Evolutionary conservation across 108 stramenopile genomes (phyloP).

Genomic region (Skeletonema potamos): DNA sequence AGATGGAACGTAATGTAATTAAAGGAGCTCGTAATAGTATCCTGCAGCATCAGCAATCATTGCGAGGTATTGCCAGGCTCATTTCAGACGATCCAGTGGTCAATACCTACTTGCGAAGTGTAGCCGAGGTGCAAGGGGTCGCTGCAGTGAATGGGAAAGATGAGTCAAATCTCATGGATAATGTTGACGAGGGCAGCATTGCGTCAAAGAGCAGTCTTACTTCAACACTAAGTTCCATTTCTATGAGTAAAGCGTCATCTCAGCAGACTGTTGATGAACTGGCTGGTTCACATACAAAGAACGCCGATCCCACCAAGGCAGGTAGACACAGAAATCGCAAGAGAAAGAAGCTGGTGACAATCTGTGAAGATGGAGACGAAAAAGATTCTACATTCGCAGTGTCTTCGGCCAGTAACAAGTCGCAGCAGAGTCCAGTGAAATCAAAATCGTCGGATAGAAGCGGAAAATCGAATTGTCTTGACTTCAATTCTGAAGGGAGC

Average conservation of each 20-base stretch:
- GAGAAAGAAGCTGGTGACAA: conserved; percentile 9
- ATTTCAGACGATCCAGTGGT: conserved; percentile 50
- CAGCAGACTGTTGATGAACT: not conserved
- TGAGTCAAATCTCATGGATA: not conserved
- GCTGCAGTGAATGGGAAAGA: not conserved
- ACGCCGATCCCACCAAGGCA: conserved; percentile 6
- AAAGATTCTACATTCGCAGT: not conserved
- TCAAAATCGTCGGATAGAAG: not conserved
- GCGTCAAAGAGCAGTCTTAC: not conserved
- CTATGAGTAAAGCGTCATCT: not conserved
- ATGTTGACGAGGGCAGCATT: not conserved
- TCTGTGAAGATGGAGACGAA: not conserved
- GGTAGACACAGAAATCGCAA: conserved; percentile 34
- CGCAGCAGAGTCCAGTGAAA: not conserved
- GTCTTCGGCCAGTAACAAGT: not conserved
- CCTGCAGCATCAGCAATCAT: conserved; percentile 26
- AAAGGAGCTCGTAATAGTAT: conserved; percentile 32
- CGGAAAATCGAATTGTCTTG: conserved; percentile 19
- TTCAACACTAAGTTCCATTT: not conserved
- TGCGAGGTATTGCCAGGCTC: conserved; percentile 39
- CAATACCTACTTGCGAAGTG: conserved; percentile 23
- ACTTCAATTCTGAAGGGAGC: conserved; percentile 12
- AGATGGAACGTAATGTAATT: conserved; percentile 20
- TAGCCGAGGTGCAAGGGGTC: not conserved
- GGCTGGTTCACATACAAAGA: not conserved